Evolutionary conservation across 768 basidiomycete species (phyloP).

Genomic region (Termitomyces heimii): DNA sequence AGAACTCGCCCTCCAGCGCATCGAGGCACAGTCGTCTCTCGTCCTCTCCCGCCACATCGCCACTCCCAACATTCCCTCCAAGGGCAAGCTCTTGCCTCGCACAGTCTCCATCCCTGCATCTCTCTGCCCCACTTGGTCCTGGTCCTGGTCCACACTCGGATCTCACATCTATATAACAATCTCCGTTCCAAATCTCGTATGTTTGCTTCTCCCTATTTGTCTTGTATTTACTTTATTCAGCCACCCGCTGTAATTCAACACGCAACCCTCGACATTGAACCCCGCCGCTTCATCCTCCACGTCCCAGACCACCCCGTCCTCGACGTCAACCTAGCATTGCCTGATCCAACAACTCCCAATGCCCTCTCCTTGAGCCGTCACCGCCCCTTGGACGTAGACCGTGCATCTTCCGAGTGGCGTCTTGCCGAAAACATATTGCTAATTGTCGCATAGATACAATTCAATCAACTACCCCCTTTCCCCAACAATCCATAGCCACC

Average conservation of each 20-base stretch:
- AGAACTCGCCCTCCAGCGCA: constrained; percentile 68
- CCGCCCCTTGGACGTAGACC: constrained; percentile 54
- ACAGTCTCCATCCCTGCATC: constrained; percentile 49
- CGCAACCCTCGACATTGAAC: constrained; percentile 62
- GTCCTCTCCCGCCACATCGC: constrained; percentile 61
- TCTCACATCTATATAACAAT: constrained; percentile 43
- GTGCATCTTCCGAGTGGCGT: constrained; percentile 63
- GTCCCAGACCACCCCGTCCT: constrained; percentile 43
- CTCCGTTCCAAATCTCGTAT: constrained; percentile 51
- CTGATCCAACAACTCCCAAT: constrained; percentile 41
- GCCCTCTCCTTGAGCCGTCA: constrained; percentile 49
- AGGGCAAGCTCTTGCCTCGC: constrained; percentile 61
- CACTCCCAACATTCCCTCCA: constrained; percentile 72
- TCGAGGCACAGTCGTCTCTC: constrained; percentile 57
- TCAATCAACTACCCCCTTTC: constrained; percentile 25
- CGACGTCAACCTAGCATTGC: constrained; percentile 50
- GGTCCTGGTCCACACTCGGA: constrained; percentile 47
- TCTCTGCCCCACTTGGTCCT: constrained; percentile 31
- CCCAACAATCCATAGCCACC: constrained; percentile 67
- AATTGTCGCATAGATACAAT: constrained; percentile 31
- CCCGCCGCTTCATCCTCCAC: constrained; percentile 47
- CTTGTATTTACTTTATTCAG: constrained; percentile 23
- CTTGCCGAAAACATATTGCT: constrained; percentile 46
- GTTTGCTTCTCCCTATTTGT: constrained; percentile 17
- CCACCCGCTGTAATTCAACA: constrained; percentile 36